phyloP scores from a whole-genome alignment of 495 filamentous ascomycete species.

The Aspergillus saccharolyticus region DNA sequence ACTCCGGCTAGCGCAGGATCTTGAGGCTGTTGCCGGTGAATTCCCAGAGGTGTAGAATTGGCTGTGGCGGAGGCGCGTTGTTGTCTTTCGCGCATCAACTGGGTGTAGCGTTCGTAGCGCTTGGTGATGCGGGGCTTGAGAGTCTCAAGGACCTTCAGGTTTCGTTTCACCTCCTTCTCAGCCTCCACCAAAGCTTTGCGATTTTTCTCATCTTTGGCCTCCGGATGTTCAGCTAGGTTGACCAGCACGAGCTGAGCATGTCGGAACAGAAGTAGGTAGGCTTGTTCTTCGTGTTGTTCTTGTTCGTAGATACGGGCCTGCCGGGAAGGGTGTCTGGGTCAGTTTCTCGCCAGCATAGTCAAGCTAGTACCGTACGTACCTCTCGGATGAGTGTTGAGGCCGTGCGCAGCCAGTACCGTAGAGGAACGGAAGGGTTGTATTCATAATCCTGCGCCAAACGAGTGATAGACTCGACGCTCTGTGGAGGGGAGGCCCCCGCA shows the following conservation, averaged over 20 bases:
- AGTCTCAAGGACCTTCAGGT: slow-evolving; percentile 55
- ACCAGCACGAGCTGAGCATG: slow-evolving; percentile 68
- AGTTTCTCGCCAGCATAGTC: neutral
- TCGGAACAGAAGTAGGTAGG: slow-evolving; percentile 81
- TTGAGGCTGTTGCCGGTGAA: slow-evolving; percentile 19
- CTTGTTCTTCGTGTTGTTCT: slow-evolving; percentile 80
- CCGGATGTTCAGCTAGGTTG: slow-evolving; percentile 56
- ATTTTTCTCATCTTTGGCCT: slow-evolving; percentile 45
- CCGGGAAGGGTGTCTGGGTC: neutral
- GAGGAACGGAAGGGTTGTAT: slow-evolving; percentile 66
- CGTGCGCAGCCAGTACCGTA: slow-evolving; percentile 79
- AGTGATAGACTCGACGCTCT: slow-evolving; percentile 69
- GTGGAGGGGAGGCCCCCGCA: slow-evolving; percentile 38
- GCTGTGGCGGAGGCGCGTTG: slow-evolving; percentile 22
- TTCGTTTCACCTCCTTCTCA: slow-evolving; percentile 48
- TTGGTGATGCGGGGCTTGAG: slow-evolving; percentile 64
- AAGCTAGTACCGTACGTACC: slow-evolving; percentile 40
- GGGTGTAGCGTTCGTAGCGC: slow-evolving; percentile 56
- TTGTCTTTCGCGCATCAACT: slow-evolving; percentile 48
- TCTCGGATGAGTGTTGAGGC: slow-evolving; percentile 73
- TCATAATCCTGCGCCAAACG: slow-evolving; percentile 68
- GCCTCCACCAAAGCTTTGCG: slow-evolving; percentile 44
- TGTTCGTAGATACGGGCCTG: slow-evolving; percentile 74
- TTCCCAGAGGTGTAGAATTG: slow-evolving; percentile 6
- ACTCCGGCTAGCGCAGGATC: slow-evolving; percentile 40